Conservation (phyloP, 2,329 filamentous ascomycete genomes). For the Ascochyta clinopodiicola region DNA sequence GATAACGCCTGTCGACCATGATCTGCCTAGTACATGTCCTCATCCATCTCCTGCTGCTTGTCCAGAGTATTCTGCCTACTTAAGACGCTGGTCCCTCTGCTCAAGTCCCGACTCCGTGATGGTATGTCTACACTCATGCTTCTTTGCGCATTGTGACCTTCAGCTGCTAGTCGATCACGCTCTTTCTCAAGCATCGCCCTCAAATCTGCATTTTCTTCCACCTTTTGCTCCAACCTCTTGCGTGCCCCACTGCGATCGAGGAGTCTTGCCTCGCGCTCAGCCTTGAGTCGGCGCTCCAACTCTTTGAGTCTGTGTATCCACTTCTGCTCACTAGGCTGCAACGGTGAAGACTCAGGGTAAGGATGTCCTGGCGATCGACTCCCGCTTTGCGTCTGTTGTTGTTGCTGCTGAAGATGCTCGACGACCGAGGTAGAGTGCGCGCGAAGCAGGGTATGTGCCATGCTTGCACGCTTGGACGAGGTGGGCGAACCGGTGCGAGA, state of each 20-base stretch:
- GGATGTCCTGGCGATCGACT: constrained; percentile 32
- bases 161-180: constrained; percentile 43
- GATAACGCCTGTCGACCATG: too few relatives aligned
- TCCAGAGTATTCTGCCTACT: constrained; percentile 20
- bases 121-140: constrained; percentile 27
- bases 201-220: constrained; percentile 75
- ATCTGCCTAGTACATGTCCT: constrained; percentile 14
- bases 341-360: constrained; percentile 44
- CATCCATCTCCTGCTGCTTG: constrained; percentile 8
- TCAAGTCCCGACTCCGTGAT: constrained; percentile 16
- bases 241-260: constrained; percentile 84
- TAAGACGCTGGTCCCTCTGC: constrained; percentile 29
- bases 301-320: constrained; percentile 88
- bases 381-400: constrained; percentile 10
- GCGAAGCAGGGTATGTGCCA: constrained; percentile 61
- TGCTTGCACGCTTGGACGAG: constrained; percentile 51
- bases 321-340: constrained; percentile 68
- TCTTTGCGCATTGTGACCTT: constrained; percentile 23
- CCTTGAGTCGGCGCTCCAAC: constrained; percentile 85
- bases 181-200: constrained; percentile 68
- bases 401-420: constrained; percentile 47
- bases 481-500: constrained; percentile 37
- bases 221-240: constrained; percentile 78
- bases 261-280: constrained; percentile 84
- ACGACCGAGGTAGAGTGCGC: constrained; percentile 61